Percentiles rank a stretch among this genome's conserved stretches.
These are phyloP conservation scores for Sonneratia alba DNA, from an alignment of 345 rosid genomes.

Conservation along the genomic window DNA sequence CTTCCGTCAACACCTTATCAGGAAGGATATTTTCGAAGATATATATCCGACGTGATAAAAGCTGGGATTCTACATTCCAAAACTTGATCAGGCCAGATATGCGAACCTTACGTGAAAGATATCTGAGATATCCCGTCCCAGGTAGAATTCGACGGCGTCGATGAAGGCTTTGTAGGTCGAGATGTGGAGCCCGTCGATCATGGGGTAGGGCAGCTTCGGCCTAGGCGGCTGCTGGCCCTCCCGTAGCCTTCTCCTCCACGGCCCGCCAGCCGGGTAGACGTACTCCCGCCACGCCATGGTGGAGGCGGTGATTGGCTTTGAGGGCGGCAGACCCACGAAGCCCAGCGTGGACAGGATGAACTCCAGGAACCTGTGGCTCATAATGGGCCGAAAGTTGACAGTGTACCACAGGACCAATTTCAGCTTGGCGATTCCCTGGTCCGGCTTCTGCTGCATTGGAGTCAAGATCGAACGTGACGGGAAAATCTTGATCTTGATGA, in stretches of 20 bases:
- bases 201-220: constrained; percentile 36
- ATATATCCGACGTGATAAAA: no score
- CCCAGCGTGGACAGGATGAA: constrained; percentile 38
- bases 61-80: no score
- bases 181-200: constrained; percentile 47
- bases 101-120: constrained; percentile 41
- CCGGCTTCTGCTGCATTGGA: neutral
- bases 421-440: constrained; percentile 8
- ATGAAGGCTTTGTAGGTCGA: constrained; percentile 38
- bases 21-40: no score
- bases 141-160: constrained; percentile 42
- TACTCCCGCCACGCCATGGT: constrained; percentile 30
- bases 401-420: constrained; percentile 45
- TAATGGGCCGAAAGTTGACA: constrained; percentile 37
- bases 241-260: neutral
- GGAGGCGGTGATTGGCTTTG: neutral
- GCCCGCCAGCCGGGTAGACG: constrained; percentile 4
- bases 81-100: no score
- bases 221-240: constrained; percentile 14
- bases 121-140: constrained; percentile 23
- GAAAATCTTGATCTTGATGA: neutral
- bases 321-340: constrained; percentile 23
- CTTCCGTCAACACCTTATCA: no score
- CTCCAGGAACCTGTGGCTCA: constrained; percentile 40
- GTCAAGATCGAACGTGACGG: no score